Percentiles rank a stretch among this genome's conserved stretches.
phyloP scores from a whole-genome alignment of 2,329 filamentous ascomycete genomes.

The Talaromyces sp. region DNA sequence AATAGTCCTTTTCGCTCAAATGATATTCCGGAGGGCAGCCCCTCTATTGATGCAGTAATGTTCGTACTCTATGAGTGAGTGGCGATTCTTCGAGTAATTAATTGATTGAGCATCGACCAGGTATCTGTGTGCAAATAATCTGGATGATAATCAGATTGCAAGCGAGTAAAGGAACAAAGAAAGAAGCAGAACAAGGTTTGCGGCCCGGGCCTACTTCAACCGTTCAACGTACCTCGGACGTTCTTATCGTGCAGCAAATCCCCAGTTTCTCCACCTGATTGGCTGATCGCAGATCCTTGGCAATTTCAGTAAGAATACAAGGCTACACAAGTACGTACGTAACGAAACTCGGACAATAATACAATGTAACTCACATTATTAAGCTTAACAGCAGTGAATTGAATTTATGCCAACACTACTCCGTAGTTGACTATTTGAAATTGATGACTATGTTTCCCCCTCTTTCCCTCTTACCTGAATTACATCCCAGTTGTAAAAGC shows the following conservation, averaged over 20 bases:
- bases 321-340: background rate
- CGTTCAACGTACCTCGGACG: background rate
- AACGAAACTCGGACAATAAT: background rate
- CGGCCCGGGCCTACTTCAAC: conserved; percentile 11
- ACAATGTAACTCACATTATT: too few species aligned
- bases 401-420: background rate
- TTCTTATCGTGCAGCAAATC: conserved; percentile 9
- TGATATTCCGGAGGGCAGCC: too few species aligned
- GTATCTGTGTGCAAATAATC: too few species aligned
- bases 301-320: background rate
- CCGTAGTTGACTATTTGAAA: background rate
- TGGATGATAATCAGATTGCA: background rate
- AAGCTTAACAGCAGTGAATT: background rate
- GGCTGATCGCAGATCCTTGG: background rate
- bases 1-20: background rate
- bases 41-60: too few species aligned
- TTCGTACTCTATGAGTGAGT: too few species aligned
- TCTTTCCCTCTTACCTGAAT: background rate
- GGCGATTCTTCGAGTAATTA: too few species aligned
- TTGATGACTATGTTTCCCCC: background rate
- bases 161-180: background rate
- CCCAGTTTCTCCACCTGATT: background rate
- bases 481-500: too few species aligned
- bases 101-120: too few species aligned
- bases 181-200: conserved; percentile 8